Percentiles rank a stretch among this genome's conserved stretches.
phyloP scores from a whole-genome alignment of 768 basidiomycete genomes.

The Suillus occidentalis region DNA sequence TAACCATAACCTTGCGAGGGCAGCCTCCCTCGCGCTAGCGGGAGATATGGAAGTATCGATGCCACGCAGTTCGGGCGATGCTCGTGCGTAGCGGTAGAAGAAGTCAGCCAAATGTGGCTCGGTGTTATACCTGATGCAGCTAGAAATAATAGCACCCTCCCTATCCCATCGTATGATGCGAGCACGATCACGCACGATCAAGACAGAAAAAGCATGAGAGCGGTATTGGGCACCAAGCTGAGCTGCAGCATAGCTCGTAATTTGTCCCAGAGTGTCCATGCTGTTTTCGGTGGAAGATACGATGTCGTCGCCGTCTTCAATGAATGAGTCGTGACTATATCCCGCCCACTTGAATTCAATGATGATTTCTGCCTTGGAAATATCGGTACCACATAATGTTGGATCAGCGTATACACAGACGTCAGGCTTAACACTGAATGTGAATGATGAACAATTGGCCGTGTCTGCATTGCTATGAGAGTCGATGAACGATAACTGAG shows the following conservation, averaged over 20 bases:
- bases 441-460: neutral
- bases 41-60: neutral
- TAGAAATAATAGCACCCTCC: slow-evolving; percentile 14
- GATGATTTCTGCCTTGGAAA: slow-evolving; percentile 3
- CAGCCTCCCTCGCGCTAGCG: neutral
- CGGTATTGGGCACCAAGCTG: slow-evolving; percentile 20
- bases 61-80: neutral
- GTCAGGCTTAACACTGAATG: slow-evolving; percentile 12
- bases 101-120: neutral
- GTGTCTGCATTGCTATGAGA: neutral
- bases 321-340: slow-evolving; percentile 3
- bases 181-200: slow-evolving; percentile 12
- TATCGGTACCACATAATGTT: neutral
- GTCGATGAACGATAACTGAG: slow-evolving; percentile 2
- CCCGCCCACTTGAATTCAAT: slow-evolving; percentile 13
- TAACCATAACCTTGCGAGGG: slow-evolving; percentile 3
- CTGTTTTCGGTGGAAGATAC: neutral
- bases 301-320: neutral
- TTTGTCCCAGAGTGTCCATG: slow-evolving; percentile 19
- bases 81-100: neutral
- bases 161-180: slow-evolving; percentile 17
- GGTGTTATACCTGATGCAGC: neutral
- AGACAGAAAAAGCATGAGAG: slow-evolving; percentile 18
- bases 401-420: slow-evolving; percentile 6
- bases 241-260: slow-evolving; percentile 15